Percentiles rank a stretch among this genome's conserved stretches.
phyloP scores from a whole-genome alignment of 345 rosid species.

The Rhizophora apiculata region DNA sequence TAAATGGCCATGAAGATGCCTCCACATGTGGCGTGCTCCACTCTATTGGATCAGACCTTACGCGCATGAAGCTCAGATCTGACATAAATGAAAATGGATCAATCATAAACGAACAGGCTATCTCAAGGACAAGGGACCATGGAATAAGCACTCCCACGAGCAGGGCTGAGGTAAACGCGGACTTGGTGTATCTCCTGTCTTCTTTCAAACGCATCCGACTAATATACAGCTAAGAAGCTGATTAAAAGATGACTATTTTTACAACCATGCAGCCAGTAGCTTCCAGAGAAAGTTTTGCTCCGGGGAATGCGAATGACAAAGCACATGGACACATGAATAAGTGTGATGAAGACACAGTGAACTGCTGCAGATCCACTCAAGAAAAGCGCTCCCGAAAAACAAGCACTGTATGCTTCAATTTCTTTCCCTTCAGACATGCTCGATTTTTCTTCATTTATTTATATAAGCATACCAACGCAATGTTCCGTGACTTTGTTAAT shows the following conservation, averaged over 20 bases:
- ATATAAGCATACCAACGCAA: too few relatives aligned
- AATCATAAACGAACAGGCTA: conserved; percentile 53
- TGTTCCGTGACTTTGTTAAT: background rate
- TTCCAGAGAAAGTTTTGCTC: conserved; percentile 75
- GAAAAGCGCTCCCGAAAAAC: conserved; percentile 69
- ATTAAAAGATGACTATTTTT: conserved; percentile 2
- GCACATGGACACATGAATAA: conserved; percentile 32
- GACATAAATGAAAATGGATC: conserved; percentile 51
- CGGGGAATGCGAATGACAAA: conserved; percentile 38
- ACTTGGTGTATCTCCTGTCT: background rate
- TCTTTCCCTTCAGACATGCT: background rate
- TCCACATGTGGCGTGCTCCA: conserved; percentile 86
- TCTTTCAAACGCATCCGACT: background rate
- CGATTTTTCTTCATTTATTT: too few relatives aligned
- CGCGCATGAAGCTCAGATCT: conserved; percentile 76
- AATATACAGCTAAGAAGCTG: background rate
- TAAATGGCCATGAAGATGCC: conserved; percentile 40
- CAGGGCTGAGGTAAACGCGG: conserved; percentile 55
- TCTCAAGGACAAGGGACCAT: conserved; percentile 45
- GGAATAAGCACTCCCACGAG: conserved; percentile 67
- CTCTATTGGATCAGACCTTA: conserved; percentile 89
- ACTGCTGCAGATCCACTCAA: conserved; percentile 54
- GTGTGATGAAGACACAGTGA: conserved; percentile 39
- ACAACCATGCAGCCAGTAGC: conserved; percentile 56
- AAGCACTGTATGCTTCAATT: conserved; percentile 59